Conservation (phyloP, 306 rosid genomes). For the Boehmeria nivea region DNA sequence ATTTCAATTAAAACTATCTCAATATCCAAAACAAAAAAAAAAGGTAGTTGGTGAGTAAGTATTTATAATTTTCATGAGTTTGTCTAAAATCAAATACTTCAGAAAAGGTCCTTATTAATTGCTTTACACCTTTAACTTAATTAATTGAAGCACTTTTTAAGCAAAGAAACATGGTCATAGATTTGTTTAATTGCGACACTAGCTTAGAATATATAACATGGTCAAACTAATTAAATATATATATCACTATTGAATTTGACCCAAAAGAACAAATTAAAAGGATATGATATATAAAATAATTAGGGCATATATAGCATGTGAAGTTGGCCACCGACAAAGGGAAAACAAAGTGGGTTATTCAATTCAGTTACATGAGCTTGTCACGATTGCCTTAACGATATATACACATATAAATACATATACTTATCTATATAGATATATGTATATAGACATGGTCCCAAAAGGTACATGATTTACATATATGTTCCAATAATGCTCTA, state of each 20-base stretch:
- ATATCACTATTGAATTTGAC: background rate
- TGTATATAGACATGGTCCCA: background rate
- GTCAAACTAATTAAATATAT: background rate
- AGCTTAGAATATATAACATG: background rate
- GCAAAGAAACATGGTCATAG: background rate
- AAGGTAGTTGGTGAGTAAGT: too few relatives aligned
- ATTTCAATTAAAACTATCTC: too few relatives aligned
- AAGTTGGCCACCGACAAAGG: conserved; percentile 7
- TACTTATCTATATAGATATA: background rate
- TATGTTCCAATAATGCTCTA: background rate
- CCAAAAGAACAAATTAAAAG: too few relatives aligned
- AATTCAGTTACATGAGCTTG: background rate
- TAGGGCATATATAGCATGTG: too few relatives aligned
- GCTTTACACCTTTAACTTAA: too few relatives aligned
- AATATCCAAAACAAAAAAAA: too few relatives aligned
- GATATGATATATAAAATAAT: background rate
- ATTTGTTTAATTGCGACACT: background rate
- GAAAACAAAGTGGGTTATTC: background rate
- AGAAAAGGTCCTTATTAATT: too few relatives aligned
- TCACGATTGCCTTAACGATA: background rate
- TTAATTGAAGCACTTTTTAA: background rate
- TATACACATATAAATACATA: background rate
- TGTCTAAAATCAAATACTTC: too few relatives aligned
- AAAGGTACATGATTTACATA: background rate
- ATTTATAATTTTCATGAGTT: too few relatives aligned